Base-by-base conservation (phyloP, 2,329 filamentous ascomycete species). In the Penicillium sp. region DNA sequence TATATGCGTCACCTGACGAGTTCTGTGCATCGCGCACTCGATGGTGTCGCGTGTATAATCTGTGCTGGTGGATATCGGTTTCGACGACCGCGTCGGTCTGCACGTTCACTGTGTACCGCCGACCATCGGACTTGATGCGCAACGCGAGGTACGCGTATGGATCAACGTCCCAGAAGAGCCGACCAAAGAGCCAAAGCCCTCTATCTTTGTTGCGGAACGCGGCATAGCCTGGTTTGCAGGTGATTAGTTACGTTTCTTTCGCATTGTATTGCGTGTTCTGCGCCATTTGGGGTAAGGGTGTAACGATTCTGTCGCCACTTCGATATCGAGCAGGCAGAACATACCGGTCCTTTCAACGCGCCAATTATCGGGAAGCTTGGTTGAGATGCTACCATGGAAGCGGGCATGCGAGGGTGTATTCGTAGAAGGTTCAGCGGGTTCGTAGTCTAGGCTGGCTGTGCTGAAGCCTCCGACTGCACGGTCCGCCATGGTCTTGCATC, bases 11-110 rank as follows among this genome's bases (percentile, higher is more conserved):
- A 8, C 65, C 60, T 4, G 51, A 32, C 1, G 52, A 48, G 6
- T 58, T 46, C 10, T 59, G 56, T 18, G 49, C 47, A 9, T 63
- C 51, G 29, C 64, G 59, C 5, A 71, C 57, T 18, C 69, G 70
- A 59, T 78, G 76, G 45, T 77, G 72, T 46, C 69, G 71, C 14
- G 76, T 78, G 62, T 78, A 96, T 4, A 99, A 76, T 46, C 94
- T 81, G 73, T 99, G 94, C 72, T 99, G 94, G 73, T 97, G 94
- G 59, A 99, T 80, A 71, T 99, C 94, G n/a, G 91, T 93, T 10
- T 91, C 89, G 44, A 96, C 90, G 51, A 99, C 87, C 1, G 89
- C 90, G 69, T 99, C 93, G 3, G 92, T 96, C 78, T 97, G 94
- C 14, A 99, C 78, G 73, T 99, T 99, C 67, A 99, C 85, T 54